These are phyloP conservation scores for Lanmaoa pseudosensibilis DNA, from an alignment of 768 basidiomycete genomes.

Conservation along the genomic window DNA sequence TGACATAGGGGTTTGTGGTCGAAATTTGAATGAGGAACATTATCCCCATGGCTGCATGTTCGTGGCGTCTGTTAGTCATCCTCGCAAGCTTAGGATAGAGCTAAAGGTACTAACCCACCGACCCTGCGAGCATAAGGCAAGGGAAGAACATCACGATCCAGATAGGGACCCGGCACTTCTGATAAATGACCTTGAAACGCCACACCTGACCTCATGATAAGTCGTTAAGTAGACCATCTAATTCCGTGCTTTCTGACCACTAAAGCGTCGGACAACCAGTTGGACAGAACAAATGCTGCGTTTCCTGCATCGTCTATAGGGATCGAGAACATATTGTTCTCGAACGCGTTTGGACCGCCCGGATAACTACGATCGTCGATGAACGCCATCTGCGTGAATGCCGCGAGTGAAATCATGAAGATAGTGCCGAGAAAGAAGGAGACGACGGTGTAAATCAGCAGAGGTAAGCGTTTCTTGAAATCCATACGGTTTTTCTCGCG, in stretches of 20 bases:
- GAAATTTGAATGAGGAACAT: conserved; percentile 12
- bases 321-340: conserved; percentile 19
- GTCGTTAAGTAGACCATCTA: neutral
- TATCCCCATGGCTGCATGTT: conserved; percentile 5
- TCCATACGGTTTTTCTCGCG: neutral
- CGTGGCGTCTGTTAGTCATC: neutral
- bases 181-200: conserved; percentile 22
- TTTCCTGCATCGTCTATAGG: conserved; percentile 20
- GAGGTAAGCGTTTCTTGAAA: conserved; percentile 3
- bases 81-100: neutral
- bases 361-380: conserved; percentile 34
- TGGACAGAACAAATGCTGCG: conserved; percentile 4
- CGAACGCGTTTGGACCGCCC: conserved; percentile 31
- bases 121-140: conserved; percentile 8
- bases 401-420: conserved; percentile 15
- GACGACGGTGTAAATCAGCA: conserved; percentile 6
- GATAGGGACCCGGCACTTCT: neutral
- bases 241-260: conserved; percentile 12
- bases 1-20: conserved; percentile 11
- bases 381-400: conserved; percentile 30
- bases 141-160: conserved; percentile 14
- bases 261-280: conserved; percentile 20
- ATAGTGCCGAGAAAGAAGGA: conserved; percentile 14
- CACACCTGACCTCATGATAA: conserved; percentile 7
- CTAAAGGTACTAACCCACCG: neutral